Percentiles rank a stretch among this genome's conserved stretches.
Evolutionary conservation across 768 basidiomycete genomes (phyloP).

Genomic region (Leccinellum albellum): DNA sequence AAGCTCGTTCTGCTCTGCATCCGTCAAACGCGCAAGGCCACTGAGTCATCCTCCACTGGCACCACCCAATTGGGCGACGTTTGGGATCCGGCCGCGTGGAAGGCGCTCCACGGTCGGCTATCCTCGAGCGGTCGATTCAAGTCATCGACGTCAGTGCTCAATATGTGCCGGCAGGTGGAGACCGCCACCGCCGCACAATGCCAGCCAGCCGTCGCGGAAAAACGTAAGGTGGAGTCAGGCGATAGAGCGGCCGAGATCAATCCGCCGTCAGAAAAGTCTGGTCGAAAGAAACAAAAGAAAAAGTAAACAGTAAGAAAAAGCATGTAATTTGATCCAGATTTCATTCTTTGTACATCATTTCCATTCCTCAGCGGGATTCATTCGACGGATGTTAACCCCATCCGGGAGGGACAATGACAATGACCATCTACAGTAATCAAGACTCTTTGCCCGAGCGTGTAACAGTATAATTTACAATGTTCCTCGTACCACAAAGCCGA

Average conservation of each 20-base stretch:
- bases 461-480: background rate
- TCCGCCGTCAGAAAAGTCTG: constrained; percentile 35
- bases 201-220: constrained; percentile 15
- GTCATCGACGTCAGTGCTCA: constrained; percentile 55
- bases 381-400: background rate
- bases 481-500: background rate
- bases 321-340: background rate
- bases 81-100: constrained; percentile 66
- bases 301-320: constrained; percentile 24
- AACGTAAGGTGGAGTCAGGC: constrained; percentile 37
- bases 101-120: constrained; percentile 44
- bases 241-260: constrained; percentile 26
- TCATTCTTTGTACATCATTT: background rate
- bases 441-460: background rate
- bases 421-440: too few relatives aligned
- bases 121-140: constrained; percentile 56
- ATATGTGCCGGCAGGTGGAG: constrained; percentile 63
- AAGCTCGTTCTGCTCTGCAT: constrained; percentile 63
- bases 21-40: constrained; percentile 56
- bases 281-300: constrained; percentile 46
- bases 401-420: too few relatives aligned
- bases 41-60: constrained; percentile 28
- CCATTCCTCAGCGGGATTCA: background rate
- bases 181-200: constrained; percentile 11
- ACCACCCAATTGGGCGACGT: constrained; percentile 18